A percentile compares a stretch with the other conserved stretches of the same genome.
Evolutionary conservation across 495 filamentous ascomycete species (phyloP).

Genomic region (Geopyxis carbonaria): DNA sequence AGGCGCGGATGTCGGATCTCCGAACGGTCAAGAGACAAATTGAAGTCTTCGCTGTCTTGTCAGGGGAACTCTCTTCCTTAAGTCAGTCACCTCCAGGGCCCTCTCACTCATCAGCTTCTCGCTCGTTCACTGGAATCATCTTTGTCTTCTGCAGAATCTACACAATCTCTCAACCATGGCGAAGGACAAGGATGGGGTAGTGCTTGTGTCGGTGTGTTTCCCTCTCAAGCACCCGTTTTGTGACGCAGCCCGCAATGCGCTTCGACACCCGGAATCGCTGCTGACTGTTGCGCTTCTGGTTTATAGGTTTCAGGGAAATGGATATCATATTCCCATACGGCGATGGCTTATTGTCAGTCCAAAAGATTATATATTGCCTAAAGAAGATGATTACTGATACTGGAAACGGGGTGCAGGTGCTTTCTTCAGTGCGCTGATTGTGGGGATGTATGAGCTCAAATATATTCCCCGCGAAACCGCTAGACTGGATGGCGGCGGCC

Average conservation of each 20-base stretch:
- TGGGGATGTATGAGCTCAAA: slow-evolving; percentile 44
- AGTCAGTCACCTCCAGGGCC: too few relatives aligned
- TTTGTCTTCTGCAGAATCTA: too few relatives aligned
- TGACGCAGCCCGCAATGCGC: not conserved
- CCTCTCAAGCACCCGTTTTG: too few relatives aligned
- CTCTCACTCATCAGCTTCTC: too few relatives aligned
- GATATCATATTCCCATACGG: slow-evolving; percentile 78
- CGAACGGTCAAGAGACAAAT: too few relatives aligned
- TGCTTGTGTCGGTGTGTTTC: slow-evolving; percentile 54
- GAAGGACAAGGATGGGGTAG: slow-evolving; percentile 78
- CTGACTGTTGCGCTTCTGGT: not conserved
- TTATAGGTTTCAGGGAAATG: slow-evolving; percentile 69
- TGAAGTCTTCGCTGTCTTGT: too few relatives aligned
- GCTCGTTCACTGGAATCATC: too few relatives aligned
- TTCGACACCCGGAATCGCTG: not conserved
- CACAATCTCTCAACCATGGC: slow-evolving; percentile 51
- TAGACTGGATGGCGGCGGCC: not conserved
- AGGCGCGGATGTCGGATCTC: too few relatives aligned
- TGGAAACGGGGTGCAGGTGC: slow-evolving; percentile 37
- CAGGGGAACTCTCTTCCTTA: not conserved
- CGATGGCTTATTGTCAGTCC: slow-evolving; percentile 53
- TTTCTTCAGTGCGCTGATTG: slow-evolving; percentile 76
- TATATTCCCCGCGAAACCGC: not conserved
- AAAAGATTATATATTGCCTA: not conserved
- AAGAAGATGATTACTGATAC: slow-evolving; percentile 7